Evolutionary conservation across 1,284 basidiomycete genomes (phyloP).

Genomic region (Leccinum holopus): DNA sequence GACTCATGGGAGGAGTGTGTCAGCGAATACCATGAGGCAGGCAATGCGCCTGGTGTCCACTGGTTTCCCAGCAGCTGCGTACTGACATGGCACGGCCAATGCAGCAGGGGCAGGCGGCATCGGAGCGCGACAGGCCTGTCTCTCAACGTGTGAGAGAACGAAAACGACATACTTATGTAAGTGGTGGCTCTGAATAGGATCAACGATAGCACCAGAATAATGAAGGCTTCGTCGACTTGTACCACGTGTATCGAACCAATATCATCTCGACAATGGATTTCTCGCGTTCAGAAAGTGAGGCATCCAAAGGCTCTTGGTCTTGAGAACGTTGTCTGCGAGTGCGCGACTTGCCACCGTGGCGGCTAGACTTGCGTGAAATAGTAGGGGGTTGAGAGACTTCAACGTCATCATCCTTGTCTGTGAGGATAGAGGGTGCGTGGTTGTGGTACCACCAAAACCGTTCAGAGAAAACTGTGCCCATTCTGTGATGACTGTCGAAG

Average conservation of each 20-base stretch:
- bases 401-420: conserved; percentile 54
- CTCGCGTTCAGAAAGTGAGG: conserved; percentile 17
- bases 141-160: no score
- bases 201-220: conserved; percentile 72
- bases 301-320: conserved; percentile 10
- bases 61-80: no score
- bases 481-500: conserved; percentile 37
- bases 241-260: conserved; percentile 42
- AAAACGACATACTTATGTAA: no score
- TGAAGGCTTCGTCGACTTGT: conserved; percentile 72
- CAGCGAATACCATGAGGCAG: no score
- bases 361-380: conserved; percentile 23
- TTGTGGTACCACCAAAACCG: conserved; percentile 55
- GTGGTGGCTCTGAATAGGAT: conserved; percentile 44
- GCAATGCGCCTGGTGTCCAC: no score
- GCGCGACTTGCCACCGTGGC: conserved; percentile 23
- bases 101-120: no score
- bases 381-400: conserved; percentile 53
- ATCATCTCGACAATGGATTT: conserved; percentile 37
- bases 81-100: no score
- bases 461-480: conserved; percentile 60
- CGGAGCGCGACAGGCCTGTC: no score
- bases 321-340: conserved; percentile 23
- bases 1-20: no score
- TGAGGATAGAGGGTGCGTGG: conserved; percentile 51